Percentiles rank a stretch among this genome's conserved stretches.
Evolutionary conservation across 805 yeast species (phyloP).

Genomic region (Tetrapisispora fleetii): DNA sequence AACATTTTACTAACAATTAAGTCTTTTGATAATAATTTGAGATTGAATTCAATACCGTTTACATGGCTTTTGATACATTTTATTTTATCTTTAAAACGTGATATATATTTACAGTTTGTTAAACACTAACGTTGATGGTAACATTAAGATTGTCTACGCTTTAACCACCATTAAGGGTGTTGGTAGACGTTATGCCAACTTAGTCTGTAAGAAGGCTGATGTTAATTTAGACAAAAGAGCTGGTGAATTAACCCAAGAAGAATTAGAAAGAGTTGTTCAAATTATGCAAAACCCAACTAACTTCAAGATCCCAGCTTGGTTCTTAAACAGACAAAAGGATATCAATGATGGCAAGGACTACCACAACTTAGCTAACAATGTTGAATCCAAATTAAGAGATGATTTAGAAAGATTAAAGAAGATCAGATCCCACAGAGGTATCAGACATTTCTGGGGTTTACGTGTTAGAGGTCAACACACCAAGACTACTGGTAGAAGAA

Average conservation of each 20-base stretch:
- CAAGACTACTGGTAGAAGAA: slow-evolving; percentile 99
- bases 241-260: slow-evolving; percentile 99
- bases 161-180: slow-evolving; percentile 99
- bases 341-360: slow-evolving; percentile 97
- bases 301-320: slow-evolving; percentile 99
- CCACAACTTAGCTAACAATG: slow-evolving; percentile 97
- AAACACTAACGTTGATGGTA: slow-evolving; percentile 99
- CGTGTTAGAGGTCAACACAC: slow-evolving; percentile 99
- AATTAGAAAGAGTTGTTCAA: slow-evolving; percentile 98
- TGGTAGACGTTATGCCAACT: slow-evolving; percentile 99
- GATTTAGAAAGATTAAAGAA: slow-evolving; percentile 99
- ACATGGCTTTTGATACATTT: neutral
- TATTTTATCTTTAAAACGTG: neutral
- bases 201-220: slow-evolving; percentile 99
- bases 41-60: neutral
- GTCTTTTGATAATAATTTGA: neutral
- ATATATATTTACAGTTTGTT: slow-evolving; percentile 56
- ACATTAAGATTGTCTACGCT: slow-evolving; percentile 99
- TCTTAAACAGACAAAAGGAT: slow-evolving; percentile 99
- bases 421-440: slow-evolving; percentile 99
- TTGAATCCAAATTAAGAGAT: slow-evolving; percentile 99
- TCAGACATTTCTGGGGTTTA: slow-evolving; percentile 99
- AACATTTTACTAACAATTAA: neutral
- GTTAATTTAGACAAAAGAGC: slow-evolving; percentile 97
- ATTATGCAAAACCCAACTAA: slow-evolving; percentile 99